These are phyloP conservation scores for Neofusicoccum cordaticola DNA, from an alignment of 2,329 filamentous ascomycete species.

Conservation along the genomic window DNA sequence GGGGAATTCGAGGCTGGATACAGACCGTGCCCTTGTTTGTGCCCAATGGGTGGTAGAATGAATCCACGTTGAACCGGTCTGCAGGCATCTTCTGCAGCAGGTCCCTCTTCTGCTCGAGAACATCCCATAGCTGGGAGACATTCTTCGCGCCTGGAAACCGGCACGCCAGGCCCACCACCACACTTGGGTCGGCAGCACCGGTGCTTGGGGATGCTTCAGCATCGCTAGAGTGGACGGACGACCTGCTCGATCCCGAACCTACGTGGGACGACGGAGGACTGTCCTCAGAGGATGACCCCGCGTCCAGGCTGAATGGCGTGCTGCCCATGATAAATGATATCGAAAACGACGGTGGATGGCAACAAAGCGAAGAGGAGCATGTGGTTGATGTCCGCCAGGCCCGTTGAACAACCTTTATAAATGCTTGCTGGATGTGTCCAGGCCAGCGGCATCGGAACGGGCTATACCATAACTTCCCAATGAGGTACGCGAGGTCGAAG, in stretches of 20 bases:
- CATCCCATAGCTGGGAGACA: constrained; percentile 30
- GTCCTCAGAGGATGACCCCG: neutral
- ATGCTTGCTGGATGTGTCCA: neutral
- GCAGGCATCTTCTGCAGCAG: constrained; percentile 30
- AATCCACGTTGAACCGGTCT: constrained; percentile 31
- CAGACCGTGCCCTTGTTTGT: constrained; percentile 26
- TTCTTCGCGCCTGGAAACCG: constrained; percentile 27
- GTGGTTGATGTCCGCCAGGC: neutral
- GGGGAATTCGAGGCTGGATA: neutral
- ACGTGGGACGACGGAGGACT: neutral
- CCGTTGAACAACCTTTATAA: neutral
- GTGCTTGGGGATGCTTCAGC: neutral
- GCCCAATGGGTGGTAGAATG: constrained; percentile 20
- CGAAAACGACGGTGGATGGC: neutral
- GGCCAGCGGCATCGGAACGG: neutral
- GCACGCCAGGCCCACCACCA: constrained; percentile 40
- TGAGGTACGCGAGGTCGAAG: neutral
- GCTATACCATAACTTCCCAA: neutral
- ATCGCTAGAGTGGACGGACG: neutral
- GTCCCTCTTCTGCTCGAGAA: constrained; percentile 26
- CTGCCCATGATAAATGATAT: neutral
- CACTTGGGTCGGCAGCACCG: constrained; percentile 26
- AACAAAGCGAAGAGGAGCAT: neutral
- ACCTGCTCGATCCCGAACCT: neutral
- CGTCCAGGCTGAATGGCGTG: neutral